phyloP scores from a whole-genome alignment of 176 grass and related monocot genomes.

The Phoenix roebelenii region DNA sequence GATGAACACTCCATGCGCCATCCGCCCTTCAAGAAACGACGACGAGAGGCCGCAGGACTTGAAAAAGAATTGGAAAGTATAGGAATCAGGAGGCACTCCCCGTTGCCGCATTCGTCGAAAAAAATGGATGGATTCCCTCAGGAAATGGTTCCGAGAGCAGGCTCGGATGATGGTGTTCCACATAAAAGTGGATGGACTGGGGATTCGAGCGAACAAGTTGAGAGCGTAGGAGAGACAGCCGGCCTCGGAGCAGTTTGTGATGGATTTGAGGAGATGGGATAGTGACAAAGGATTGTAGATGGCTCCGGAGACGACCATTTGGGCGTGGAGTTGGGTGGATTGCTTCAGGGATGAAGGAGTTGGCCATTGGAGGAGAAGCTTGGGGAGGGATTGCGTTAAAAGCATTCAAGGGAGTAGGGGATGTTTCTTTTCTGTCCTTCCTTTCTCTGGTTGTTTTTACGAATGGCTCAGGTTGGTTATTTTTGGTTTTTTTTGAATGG shows the following conservation, averaged over 20 bases:
- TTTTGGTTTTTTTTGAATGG: too few relatives aligned
- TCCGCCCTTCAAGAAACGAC: slow-evolving; percentile 10
- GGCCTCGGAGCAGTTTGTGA: slow-evolving; percentile 7
- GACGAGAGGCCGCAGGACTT: slow-evolving; percentile 27
- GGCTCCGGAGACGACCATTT: slow-evolving; percentile 23
- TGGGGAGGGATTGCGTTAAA: too few relatives aligned
- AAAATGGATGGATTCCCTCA: background rate
- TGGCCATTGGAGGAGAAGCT: slow-evolving; percentile 27
- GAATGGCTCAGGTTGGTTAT: too few relatives aligned
- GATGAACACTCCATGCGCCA: slow-evolving; percentile 36
- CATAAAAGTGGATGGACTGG: slow-evolving; percentile 26
- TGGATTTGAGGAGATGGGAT: slow-evolving; percentile 42
- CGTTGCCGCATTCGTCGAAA: slow-evolving; percentile 28
- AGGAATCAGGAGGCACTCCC: slow-evolving; percentile 24
- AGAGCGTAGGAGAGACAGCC: slow-evolving; percentile 22
- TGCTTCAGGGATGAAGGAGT: slow-evolving; percentile 42
- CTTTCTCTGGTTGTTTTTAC: too few relatives aligned
- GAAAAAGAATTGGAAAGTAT: slow-evolving; percentile 65
- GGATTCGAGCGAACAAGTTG: slow-evolving; percentile 43
- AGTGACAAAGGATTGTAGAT: slow-evolving; percentile 1
- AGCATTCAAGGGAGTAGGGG: too few relatives aligned
- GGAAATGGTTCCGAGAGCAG: slow-evolving; percentile 16
- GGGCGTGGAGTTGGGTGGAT: slow-evolving; percentile 43
- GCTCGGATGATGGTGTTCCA: slow-evolving; percentile 47
- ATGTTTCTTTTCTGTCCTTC: too few relatives aligned